These are phyloP conservation scores for Hanseniaspora pseudoguilliermondii DNA, from an alignment of 805 yeast genomes.

Conservation along the genomic window DNA sequence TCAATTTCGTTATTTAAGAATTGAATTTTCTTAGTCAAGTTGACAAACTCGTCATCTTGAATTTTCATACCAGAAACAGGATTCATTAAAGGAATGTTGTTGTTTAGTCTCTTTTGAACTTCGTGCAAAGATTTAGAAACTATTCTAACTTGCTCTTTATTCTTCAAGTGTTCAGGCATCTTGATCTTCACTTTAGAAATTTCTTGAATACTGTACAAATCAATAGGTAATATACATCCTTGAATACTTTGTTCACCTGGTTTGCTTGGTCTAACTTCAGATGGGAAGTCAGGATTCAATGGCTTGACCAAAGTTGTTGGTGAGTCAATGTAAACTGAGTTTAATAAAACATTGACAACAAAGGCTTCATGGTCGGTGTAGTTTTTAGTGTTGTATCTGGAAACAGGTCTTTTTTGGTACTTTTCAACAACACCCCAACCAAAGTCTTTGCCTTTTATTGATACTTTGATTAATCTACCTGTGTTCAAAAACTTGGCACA, in stretches of 20 bases:
- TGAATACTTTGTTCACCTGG: conserved; percentile 59
- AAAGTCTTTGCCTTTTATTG: conserved; percentile 47
- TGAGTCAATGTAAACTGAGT: conserved; percentile 64
- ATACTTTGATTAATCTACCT: conserved; percentile 70
- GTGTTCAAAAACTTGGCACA: conserved; percentile 71
- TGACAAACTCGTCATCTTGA: conserved; percentile 62
- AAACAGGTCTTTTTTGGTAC: conserved; percentile 56
- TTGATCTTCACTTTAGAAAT: conserved; percentile 71
- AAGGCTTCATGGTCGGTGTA: conserved; percentile 82
- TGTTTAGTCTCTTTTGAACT: conserved; percentile 71
- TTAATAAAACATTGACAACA: conserved; percentile 71
- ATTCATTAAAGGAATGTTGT: conserved; percentile 82
- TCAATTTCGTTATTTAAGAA: conserved; percentile 64
- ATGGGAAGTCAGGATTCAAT: conserved; percentile 65
- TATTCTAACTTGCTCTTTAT: conserved; percentile 46
- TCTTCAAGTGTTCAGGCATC: conserved; percentile 63
- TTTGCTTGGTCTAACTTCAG: conserved; percentile 75
- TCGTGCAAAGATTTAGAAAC: conserved; percentile 63
- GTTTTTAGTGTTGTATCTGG: conserved; percentile 42
- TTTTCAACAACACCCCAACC: conserved; percentile 94
- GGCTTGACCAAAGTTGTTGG: conserved; percentile 74
- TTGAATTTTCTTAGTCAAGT: conserved; percentile 62
- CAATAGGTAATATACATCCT: conserved; percentile 66
- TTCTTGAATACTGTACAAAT: conserved; percentile 59
- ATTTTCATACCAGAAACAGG: conserved; percentile 90